Base-by-base conservation (phyloP, 106 monocot species). In the Acanthochlamys bracteata region DNA sequence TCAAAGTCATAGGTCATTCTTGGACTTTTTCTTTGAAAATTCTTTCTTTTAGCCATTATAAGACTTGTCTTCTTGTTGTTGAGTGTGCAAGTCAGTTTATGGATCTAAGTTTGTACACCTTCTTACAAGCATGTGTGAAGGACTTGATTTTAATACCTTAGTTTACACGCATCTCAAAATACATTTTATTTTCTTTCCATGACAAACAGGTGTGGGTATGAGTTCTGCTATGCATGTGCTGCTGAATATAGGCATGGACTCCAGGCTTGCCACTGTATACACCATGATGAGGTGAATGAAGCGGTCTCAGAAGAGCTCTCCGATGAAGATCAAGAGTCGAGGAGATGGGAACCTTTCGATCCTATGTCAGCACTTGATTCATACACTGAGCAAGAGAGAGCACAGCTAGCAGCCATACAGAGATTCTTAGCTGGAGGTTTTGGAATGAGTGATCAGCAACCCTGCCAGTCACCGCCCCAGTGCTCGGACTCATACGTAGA, bases 401-500 rank as follows among this genome's bases (percentile, higher is more conserved):
- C 90, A 13, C 96, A 98, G 58, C 69, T 98, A 13, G 88, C 84
- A 59, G 72, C 88, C 24, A 85, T 98, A 59, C 96, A 98, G 55
- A 73, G 84, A 61, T 98, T 98, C 72, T 82, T 98, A 41, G 67
- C 88, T 6, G 96, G 91, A 20, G 88, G 85, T 0, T 83, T 96
- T 33, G 81, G 76, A 58, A 7, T 78, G 17, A 60, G 73, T n/a
- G 78, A 80, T 21, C 78, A 68, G 7, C 58, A 74, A 17, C 78
- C 80, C 6, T 72, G 62, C 16, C 90, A 84, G 41, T 78, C 82
- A 17, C 85, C 84, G 1, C 80, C 91, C 8, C 79, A 75, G n/a
- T 88, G 85, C 21, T 75, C 96, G 4, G 91, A 98, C 59, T 85
- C 96, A 7, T 91, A 88, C 61, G 68, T 78, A 17, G 96, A 98